Evolutionary conservation across 163 green algal genomes (phyloP), one percentile per base, ranked within the genome.

Genomic region (Chlamydomonas reinhardtii): DNA sequence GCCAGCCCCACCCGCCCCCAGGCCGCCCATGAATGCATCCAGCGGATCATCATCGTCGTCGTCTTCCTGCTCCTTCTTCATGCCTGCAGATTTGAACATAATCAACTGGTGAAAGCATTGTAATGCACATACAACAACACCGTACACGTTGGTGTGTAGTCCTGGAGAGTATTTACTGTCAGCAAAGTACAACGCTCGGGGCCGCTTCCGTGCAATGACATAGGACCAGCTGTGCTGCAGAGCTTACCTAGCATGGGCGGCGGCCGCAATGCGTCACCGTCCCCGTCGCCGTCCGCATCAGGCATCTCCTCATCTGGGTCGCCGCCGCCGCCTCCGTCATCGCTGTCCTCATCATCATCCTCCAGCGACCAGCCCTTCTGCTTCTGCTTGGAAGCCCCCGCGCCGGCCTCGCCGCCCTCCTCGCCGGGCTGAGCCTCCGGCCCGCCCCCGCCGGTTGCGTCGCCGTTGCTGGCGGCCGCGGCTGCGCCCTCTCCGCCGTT

Each of bases 281-380:
- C 32, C 25, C 31, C 64, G 32, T 64, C 39, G 39, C 71, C 70
- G 65, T 80, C n/a, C 14, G 48, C 76, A 39, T 88, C 79, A 61
- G 82, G 52, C 75, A 80, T 61, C 2, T 86, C 83, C 27, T 87
- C 85, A 0, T 91, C 81, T 5, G 85, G 64, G 61, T 17, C 74
- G 52, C 31, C 79, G 22, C 31, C 79, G 9, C n/a, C 79, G 48
- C n/a, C n/a, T n/a, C 61, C 84, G 34, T 34, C 81, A 27, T 48
- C 87, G 27, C 92, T 84, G 34, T 95, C 92, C 34, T 95, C 91
- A 11, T 93, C 92, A 34, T 94, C 92, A 64, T 95, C 92, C 85
- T 95, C 92, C 43, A 94, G 73, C 6, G 88, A 88, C 92, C 91
- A 94, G 6, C 89, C 90, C 80, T 93, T 93, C 4, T 72, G 43